Base-by-base conservation (phyloP, 2,329 filamentous ascomycete species). In the Aureobasidium sp. region DNA sequence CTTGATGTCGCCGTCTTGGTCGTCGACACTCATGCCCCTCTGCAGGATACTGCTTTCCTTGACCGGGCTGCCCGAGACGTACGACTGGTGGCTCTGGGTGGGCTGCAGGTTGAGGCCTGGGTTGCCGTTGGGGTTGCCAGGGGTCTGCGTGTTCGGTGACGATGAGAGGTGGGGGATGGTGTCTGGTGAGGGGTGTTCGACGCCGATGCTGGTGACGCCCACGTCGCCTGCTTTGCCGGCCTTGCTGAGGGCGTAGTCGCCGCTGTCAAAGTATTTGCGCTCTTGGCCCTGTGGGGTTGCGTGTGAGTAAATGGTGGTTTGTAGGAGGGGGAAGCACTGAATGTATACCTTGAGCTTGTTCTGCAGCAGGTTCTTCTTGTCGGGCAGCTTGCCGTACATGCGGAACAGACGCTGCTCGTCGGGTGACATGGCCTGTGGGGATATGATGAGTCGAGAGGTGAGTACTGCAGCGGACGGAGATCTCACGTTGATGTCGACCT, bases 371-470 rank as follows among this genome's bases (percentile, higher is more conserved):
- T 97, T 93, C 76, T 92, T 95, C 76, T 94, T 94, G 77, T 89
- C 96, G 67, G 94, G 94, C 64, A 97, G 87, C 79, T 97, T 97
- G 78, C 94, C 94, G 77, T 99, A 99, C 67, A 97, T 87, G 67
- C 92, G 89, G 82, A 97, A 94, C 72, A 97, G 87, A 66, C 90
- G 90, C 78, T 97, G 92, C 82, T 99, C 94, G 72, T 99, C 94
- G 65, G 92, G 88, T 60, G 89, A 89, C 77, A 99, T 84, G 68
- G 90, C 89, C 94, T 97, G 74, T 62, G 47, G 60, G 24, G 39
- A 35, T 54, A 57, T 61, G 45, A 67, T 64, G 62, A 67, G 64
- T 37, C 54, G 54, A 3, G 17, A 42, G 39, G 24, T 35, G 24
- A 1, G 45, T 11, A 42, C 19, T 6, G 40, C 15, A 31, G 40